These are phyloP conservation scores for Cladophialophora chaetospira DNA, from an alignment of 2,329 filamentous ascomycete species.

Conservation along the genomic window DNA sequence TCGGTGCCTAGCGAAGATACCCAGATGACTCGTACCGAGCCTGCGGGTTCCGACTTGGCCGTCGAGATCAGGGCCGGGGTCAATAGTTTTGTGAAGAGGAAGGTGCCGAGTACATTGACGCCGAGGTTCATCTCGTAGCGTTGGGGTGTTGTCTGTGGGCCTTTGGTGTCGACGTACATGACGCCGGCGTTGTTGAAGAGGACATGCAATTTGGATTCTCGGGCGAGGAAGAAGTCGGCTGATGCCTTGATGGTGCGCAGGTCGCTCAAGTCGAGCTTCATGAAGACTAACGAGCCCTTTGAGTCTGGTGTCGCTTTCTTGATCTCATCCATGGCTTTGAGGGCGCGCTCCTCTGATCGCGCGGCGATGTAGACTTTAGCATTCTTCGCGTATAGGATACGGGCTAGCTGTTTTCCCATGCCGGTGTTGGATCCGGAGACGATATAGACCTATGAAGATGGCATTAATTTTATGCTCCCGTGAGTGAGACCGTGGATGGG, in stretches of 20 bases:
- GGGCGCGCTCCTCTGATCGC: conserved; percentile 44
- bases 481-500: background rate
- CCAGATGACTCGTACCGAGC: conserved; percentile 39
- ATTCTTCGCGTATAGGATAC: conserved; percentile 44
- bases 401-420: conserved; percentile 42
- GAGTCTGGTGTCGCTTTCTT: conserved; percentile 34
- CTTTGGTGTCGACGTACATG: conserved; percentile 19
- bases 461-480: background rate
- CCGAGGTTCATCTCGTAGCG: conserved; percentile 43
- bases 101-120: conserved; percentile 41
- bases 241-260: conserved; percentile 44
- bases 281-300: conserved; percentile 39
- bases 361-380: conserved; percentile 49
- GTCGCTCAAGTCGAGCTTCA: conserved; percentile 45
- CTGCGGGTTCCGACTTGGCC: conserved; percentile 12
- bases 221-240: conserved; percentile 40
- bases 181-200: conserved; percentile 42
- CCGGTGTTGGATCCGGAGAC: conserved; percentile 43
- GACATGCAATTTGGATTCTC: conserved; percentile 44
- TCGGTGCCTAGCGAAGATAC: conserved; percentile 7
- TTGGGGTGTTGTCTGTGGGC: background rate
- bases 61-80: conserved; percentile 38
- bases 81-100: conserved; percentile 42
- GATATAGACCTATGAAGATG: conserved; percentile 38
- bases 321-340: conserved; percentile 43